Evolutionary conservation across 306 rosid genomes (phyloP), one percentile per base, ranked within the genome.

Genomic region (Geum urbanum): DNA sequence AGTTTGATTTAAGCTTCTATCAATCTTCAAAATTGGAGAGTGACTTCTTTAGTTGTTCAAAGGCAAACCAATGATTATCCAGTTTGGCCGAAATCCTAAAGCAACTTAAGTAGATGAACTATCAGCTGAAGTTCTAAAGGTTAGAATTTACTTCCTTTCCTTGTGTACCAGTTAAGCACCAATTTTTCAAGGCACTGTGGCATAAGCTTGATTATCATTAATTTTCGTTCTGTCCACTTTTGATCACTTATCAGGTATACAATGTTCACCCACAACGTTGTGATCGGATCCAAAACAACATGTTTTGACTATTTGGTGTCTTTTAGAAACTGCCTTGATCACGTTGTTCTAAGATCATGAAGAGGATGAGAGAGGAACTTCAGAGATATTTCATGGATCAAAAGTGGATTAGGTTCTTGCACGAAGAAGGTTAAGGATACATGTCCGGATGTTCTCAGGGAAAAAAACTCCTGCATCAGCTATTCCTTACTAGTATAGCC

Each of bases 41-140:
- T 8, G 19, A 32, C 3, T 7, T 27, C 7, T 58, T 7, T 22
- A 13, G 32, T 45, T 70, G 27, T 37, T 16, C 18, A 88, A 87
- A 84, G 90, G 96, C 73, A 94, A 94, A 82, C 96, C 98, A 66
- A 87, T 94, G 96, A 86, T 90, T 58, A 87, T 90, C 67, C 97
- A 90, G 82, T 92, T 90, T 73, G 97, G 97, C 50, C 87, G 96
- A 40, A 92, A 85, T 81, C 88, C 92, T 52, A 90, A 84, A 77
- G 80, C 78, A 77, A 86, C 45, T 62, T 82, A 71, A 73, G 66
- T 66, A 35, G 47, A 49, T 56, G 1, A n/a, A 5, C 77, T 32
- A 14, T n/a, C 37, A 19, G 69, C 18, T 1, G 32, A 24, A n/a
- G n/a, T 51, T 60, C 55, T 35, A 3, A 40, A 76, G 50, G 74